Percentiles rank a stretch among this genome's conserved stretches.
phyloP scores from a whole-genome alignment of 2,329 filamentous ascomycete species.

The Helicocarpus griseus region DNA sequence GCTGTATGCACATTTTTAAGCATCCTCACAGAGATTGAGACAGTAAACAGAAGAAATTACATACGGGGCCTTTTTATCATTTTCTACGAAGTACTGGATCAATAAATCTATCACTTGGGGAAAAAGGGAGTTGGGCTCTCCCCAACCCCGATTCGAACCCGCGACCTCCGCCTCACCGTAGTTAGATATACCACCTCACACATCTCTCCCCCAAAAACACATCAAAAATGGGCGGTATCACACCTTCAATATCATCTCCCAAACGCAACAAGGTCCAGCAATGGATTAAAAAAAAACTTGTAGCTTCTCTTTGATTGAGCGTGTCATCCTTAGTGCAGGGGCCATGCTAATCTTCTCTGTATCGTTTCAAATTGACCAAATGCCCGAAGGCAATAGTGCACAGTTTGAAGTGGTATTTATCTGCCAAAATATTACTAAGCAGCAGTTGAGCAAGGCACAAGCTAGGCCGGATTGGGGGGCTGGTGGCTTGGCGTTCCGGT shows the following conservation, averaged over 20 bases:
- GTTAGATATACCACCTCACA: no score
- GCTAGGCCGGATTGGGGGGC: no score
- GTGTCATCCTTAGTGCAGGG: constrained; percentile 91
- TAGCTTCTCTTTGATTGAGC: constrained; percentile 71
- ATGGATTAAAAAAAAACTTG: constrained; percentile 54
- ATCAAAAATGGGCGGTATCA: not conserved
- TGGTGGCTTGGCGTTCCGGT: no score
- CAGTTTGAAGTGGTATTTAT: constrained; percentile 17
- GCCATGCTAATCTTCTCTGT: constrained; percentile 77
- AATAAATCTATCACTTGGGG: no score
- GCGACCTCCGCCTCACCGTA: no score
- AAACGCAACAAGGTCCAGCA: no score
- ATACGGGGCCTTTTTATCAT: no score
- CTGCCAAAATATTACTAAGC: not conserved
- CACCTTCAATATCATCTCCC: not conserved
- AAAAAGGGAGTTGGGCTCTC: no score
- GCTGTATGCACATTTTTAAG: no score
- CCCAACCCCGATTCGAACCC: not conserved
- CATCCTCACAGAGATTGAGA: no score
- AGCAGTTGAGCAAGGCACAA: not conserved
- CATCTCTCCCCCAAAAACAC: not conserved
- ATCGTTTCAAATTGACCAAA: constrained; percentile 60
- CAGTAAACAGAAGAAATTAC: no score
- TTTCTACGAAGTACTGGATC: no score
- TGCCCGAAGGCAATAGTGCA: constrained; percentile 34